Conservation (phyloP, 257 asterid genomes). For the Solanum peruvianum region DNA sequence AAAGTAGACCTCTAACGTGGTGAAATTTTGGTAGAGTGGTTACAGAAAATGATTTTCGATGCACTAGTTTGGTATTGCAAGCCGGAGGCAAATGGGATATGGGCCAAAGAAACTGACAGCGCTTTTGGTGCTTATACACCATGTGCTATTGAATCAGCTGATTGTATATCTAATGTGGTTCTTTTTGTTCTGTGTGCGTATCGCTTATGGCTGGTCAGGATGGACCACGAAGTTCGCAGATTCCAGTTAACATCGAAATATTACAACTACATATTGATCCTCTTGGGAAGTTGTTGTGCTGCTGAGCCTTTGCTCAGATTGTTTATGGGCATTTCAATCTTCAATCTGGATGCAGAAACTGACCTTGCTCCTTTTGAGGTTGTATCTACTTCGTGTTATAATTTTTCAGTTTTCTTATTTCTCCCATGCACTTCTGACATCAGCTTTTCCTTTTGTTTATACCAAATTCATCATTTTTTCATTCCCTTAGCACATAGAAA, state of each 20-base stretch:
- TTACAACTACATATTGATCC: constrained; percentile 43
- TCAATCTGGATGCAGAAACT: constrained; percentile 40
- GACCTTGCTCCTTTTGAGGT: constrained; percentile 76
- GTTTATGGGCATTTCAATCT: constrained; percentile 47
- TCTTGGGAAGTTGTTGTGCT: constrained; percentile 51
- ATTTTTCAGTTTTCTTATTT: neutral
- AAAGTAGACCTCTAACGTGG: neutral
- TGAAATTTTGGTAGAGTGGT: neutral
- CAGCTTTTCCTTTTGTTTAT: neutral
- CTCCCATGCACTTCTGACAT: neutral
- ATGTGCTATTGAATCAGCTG: constrained; percentile 56
- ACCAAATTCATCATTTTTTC: neutral
- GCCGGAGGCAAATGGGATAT: constrained; percentile 53
- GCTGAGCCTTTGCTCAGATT: constrained; percentile 57
- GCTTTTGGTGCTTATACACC: constrained; percentile 78
- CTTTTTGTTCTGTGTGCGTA: constrained; percentile 48
- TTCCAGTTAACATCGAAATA: constrained; percentile 48
- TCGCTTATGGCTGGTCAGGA: constrained; percentile 42
- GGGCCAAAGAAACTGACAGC: constrained; percentile 48
- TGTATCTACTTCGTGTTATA: neutral
- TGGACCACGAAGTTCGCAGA: constrained; percentile 23
- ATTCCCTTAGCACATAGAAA: neutral
- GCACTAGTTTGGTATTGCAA: constrained; percentile 69
- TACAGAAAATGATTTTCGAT: constrained; percentile 33
- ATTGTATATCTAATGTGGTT: constrained; percentile 47